These are phyloP conservation scores for Termitomyces sp. DNA, from an alignment of 768 basidiomycete genomes.

Conservation along the genomic window DNA sequence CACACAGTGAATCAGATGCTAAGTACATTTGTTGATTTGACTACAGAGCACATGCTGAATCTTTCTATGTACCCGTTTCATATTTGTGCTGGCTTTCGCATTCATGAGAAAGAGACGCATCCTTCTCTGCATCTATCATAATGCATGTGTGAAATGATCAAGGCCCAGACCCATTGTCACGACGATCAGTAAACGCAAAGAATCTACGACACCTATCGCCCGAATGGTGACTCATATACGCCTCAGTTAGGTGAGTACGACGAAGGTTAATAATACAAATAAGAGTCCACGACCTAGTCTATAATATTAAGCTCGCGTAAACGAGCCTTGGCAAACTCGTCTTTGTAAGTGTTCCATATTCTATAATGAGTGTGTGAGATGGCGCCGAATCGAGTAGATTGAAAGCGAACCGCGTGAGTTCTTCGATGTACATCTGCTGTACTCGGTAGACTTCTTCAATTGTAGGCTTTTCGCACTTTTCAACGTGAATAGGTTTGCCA, in stretches of 20 bases:
- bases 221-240: not conserved
- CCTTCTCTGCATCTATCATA: too few relatives aligned
- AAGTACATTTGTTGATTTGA: too few relatives aligned
- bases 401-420: conserved; percentile 71
- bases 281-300: conserved; percentile 36
- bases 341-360: conserved; percentile 96
- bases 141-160: not conserved
- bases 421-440: conserved; percentile 86
- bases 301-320: conserved; percentile 74
- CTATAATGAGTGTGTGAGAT: conserved; percentile 30
- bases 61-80: too few relatives aligned
- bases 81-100: too few relatives aligned
- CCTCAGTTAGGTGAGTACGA: not conserved
- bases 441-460: conserved; percentile 72
- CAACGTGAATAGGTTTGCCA: conserved; percentile 81
- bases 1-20: too few relatives aligned
- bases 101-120: too few relatives aligned
- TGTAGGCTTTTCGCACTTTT: conserved; percentile 74
- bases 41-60: too few relatives aligned
- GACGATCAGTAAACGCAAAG: not conserved
- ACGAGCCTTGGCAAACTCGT: conserved; percentile 83
- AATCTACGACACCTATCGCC: not conserved
- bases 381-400: not conserved
- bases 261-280: conserved; percentile 4
- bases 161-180: not conserved